A percentile compares a stretch with the other conserved stretches of the same genome.
Conservation (phyloP, 768 basidiomycete species). For the Mycena venus region DNA sequence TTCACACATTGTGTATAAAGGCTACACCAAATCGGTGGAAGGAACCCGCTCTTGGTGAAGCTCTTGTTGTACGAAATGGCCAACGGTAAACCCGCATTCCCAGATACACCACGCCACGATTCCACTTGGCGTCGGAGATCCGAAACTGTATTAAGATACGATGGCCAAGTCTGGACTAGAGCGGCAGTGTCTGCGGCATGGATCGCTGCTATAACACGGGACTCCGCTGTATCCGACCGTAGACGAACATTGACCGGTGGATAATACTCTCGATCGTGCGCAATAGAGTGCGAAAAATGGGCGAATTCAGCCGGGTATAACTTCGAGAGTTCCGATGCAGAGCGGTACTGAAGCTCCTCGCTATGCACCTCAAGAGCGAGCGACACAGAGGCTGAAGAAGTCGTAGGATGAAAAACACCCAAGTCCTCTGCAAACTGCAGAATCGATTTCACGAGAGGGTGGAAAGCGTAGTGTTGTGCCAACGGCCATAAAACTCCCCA, state of each 20-base stretch:
- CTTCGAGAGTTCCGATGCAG: not conserved
- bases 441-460: constrained; percentile 41
- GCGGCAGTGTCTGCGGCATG: constrained; percentile 17
- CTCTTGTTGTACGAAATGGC: constrained; percentile 11
- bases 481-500: constrained; percentile 45
- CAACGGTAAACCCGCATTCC: not conserved
- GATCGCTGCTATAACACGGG: constrained; percentile 2
- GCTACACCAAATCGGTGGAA: not conserved
- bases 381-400: not conserved
- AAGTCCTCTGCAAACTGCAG: constrained; percentile 40
- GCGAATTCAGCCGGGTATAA: constrained; percentile 1
- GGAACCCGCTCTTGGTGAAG: not conserved
- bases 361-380: not conserved
- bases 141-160: constrained; percentile 9
- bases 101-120: not conserved
- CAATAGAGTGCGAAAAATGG: not conserved
- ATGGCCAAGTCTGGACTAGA: constrained; percentile 18
- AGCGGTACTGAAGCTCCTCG: not conserved
- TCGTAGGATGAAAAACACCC: constrained; percentile 6
- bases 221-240: not conserved
- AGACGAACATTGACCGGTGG: not conserved
- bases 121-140: constrained; percentile 27
- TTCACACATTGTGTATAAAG: constrained; percentile 8
- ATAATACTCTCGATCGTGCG: constrained; percentile 1
- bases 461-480: constrained; percentile 49